Conservation (phyloP, 306 rosid species). For the Medicago ruthenica region DNA sequence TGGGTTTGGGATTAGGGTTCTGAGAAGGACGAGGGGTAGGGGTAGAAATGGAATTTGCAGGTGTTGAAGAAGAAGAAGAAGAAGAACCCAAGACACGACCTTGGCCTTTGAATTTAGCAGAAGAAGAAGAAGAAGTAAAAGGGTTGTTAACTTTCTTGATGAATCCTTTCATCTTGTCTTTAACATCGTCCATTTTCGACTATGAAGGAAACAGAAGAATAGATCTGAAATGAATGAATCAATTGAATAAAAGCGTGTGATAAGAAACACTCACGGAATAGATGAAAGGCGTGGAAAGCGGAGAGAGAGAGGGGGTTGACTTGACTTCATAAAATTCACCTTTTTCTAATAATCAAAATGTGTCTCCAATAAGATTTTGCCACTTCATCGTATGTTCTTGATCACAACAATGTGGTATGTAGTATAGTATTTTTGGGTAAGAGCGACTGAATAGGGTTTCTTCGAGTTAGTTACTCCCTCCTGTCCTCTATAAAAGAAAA, state of each 20-base stretch:
- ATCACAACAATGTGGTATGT: no score
- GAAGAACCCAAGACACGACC: slow-evolving; percentile 91
- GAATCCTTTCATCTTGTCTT: slow-evolving; percentile 89
- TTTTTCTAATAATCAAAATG: background rate
- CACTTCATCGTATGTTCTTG: background rate
- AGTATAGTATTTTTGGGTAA: no score
- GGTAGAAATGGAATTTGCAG: slow-evolving; percentile 47
- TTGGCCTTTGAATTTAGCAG: slow-evolving; percentile 91
- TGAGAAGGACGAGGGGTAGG: slow-evolving; percentile 30
- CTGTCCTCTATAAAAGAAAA: no score
- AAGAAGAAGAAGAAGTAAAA: slow-evolving; percentile 65
- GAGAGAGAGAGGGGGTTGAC: slow-evolving; percentile 1
- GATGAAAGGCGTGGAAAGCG: background rate
- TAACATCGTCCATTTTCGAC: slow-evolving; percentile 71
- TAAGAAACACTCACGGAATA: background rate
- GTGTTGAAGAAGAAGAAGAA: slow-evolving; percentile 55
- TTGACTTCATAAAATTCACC: background rate
- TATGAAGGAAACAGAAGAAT: no score
- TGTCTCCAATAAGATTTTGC: slow-evolving; percentile 6
- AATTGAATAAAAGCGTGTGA: no score
- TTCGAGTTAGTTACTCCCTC: no score
- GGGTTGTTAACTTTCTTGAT: slow-evolving; percentile 79
- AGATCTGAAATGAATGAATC: background rate
- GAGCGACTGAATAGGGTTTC: no score
- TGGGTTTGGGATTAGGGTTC: background rate